Percentiles rank a stretch among this genome's conserved stretches.
phyloP scores from a whole-genome alignment of 768 basidiomycete genomes.

The Lepiota brunneoincarnata region DNA sequence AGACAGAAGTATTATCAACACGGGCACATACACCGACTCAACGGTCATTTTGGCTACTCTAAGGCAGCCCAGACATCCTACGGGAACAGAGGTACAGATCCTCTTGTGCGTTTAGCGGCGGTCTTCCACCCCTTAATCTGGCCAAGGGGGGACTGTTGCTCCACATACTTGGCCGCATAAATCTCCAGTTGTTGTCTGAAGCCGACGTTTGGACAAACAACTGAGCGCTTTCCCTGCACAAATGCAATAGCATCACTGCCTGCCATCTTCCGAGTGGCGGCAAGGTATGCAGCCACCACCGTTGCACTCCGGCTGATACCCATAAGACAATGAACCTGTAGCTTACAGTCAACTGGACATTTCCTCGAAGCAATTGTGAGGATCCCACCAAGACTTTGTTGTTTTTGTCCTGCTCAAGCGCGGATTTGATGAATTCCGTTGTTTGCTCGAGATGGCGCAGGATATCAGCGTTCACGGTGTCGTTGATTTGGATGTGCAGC shows the following conservation, averaged over 20 bases:
- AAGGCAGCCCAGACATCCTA: too few species aligned
- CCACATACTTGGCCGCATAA: slow-evolving; percentile 30
- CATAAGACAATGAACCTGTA: slow-evolving; percentile 73
- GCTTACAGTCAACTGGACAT: not conserved
- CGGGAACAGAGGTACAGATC: not conserved
- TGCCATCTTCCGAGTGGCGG: slow-evolving; percentile 51
- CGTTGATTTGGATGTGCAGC: slow-evolving; percentile 47
- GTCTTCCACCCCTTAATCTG: slow-evolving; percentile 7
- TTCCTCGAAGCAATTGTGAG: not conserved
- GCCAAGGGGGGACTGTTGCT: not conserved
- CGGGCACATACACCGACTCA: slow-evolving; percentile 1
- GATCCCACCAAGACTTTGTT: slow-evolving; percentile 38
- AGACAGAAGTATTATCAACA: not conserved
- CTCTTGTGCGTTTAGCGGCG: not conserved
- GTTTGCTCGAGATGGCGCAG: slow-evolving; percentile 32
- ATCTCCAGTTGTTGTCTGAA: slow-evolving; percentile 57
- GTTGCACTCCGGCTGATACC: slow-evolving; percentile 77
- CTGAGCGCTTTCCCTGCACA: slow-evolving; percentile 52
- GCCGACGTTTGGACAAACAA: slow-evolving; percentile 65
- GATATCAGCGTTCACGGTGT: slow-evolving; percentile 28
- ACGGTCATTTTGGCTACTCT: not conserved
- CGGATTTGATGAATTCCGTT: slow-evolving; percentile 33
- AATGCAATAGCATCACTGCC: slow-evolving; percentile 52
- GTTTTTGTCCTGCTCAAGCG: slow-evolving; percentile 28
- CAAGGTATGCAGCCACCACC: slow-evolving; percentile 70